phyloP scores from a whole-genome alignment of 352 stramenopile species.

The Pythium apleroticum region DNA sequence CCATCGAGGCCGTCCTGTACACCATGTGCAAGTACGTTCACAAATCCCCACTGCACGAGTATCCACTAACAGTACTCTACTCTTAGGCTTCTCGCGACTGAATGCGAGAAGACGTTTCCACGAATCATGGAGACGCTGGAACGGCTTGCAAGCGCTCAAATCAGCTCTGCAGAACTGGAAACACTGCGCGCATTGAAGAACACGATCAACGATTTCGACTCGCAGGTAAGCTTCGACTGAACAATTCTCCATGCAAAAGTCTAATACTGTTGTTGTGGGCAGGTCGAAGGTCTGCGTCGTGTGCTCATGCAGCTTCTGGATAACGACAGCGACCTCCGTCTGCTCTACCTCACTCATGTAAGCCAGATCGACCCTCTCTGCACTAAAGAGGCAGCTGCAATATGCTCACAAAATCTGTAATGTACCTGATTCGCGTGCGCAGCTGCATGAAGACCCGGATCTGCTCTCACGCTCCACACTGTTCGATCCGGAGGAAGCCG shows the following conservation, averaged over 20 bases:
- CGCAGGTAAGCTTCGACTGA: constrained; percentile 38
- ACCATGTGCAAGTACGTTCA: constrained; percentile 56
- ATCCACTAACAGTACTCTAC: no score
- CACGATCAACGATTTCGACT: constrained; percentile 67
- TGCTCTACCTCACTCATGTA: constrained; percentile 58
- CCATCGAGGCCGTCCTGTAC: constrained; percentile 41
- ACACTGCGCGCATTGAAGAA: constrained; percentile 72
- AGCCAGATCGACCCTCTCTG: no score
- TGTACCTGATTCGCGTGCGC: constrained; percentile 15
- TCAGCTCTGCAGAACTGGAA: constrained; percentile 50
- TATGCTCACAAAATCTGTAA: no score
- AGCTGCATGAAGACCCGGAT: constrained; percentile 38
- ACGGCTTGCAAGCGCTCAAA: constrained; percentile 41
- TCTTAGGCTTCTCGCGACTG: constrained; percentile 4
- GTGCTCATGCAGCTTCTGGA: constrained; percentile 66
- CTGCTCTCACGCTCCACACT: constrained; percentile 52
- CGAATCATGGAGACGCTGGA: constrained; percentile 45
- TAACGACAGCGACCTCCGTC: constrained; percentile 65
- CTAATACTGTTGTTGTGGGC: background rate
- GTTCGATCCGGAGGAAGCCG: constrained; percentile 70
- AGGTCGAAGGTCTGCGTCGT: constrained; percentile 49
- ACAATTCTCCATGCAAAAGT: no score
- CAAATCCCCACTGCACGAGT: no score
- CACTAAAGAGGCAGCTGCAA: no score
- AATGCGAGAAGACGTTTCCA: constrained; percentile 45